phyloP scores from a whole-genome alignment of 768 basidiomycete genomes.

The Russula olivacea region DNA sequence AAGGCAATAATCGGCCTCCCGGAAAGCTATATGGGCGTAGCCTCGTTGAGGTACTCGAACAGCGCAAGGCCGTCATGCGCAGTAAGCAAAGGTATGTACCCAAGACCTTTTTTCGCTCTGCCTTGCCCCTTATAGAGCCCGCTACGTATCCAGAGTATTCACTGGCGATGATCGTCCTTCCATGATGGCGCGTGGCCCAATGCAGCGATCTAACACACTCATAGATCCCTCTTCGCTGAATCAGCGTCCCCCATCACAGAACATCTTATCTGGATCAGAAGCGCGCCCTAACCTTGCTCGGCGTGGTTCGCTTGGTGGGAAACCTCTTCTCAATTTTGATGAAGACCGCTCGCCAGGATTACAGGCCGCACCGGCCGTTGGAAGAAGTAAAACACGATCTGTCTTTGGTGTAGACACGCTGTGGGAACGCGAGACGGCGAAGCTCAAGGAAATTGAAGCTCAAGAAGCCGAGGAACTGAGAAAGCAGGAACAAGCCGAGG shows the following conservation, averaged over 20 bases:
- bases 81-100: conserved; percentile 68
- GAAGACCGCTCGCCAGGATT: conserved; percentile 38
- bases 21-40: conserved; percentile 84
- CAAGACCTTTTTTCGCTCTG: conserved; percentile 1
- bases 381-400: conserved; percentile 48
- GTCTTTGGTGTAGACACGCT: conserved; percentile 92
- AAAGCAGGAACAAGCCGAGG: conserved; percentile 42
- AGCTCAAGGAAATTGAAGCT: conserved; percentile 71
- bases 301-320: conserved; percentile 47
- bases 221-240: conserved; percentile 65
- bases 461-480: conserved; percentile 55
- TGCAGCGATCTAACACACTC: conserved; percentile 55
- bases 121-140: conserved; percentile 3
- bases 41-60: conserved; percentile 85
- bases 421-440: conserved; percentile 85
- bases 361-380: conserved; percentile 27
- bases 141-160: conserved; percentile 55
- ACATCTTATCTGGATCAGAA: conserved; percentile 39
- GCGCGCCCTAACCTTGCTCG: conserved; percentile 40
- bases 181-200: conserved; percentile 77
- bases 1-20: conserved; percentile 43
- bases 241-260: conserved; percentile 41
- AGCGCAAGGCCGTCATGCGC: conserved; percentile 75
- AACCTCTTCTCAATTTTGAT: conserved; percentile 64
- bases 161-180: conserved; percentile 83